These are phyloP conservation scores for Podila epigama DNA, from an alignment of 192 early-diverging fungal genomes.

Conservation along the genomic window DNA sequence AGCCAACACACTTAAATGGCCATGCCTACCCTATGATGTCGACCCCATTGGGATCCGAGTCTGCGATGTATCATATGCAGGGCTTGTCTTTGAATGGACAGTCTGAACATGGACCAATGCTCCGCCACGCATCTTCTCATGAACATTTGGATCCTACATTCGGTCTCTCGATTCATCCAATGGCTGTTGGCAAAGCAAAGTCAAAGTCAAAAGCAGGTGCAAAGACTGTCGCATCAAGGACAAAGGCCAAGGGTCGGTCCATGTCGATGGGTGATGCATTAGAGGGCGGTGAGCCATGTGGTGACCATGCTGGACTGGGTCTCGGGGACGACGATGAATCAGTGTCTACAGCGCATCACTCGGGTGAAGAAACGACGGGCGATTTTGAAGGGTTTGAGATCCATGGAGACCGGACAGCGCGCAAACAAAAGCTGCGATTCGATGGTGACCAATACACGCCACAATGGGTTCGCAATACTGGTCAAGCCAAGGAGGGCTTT, in stretches of 20 bases:
- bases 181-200: slow-evolving; percentile 16
- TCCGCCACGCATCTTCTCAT: slow-evolving; percentile 38
- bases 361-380: slow-evolving; percentile 14
- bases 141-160: slow-evolving; percentile 25
- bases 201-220: neutral
- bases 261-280: slow-evolving; percentile 48
- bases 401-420: slow-evolving; percentile 62
- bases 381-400: slow-evolving; percentile 54
- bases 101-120: slow-evolving; percentile 13
- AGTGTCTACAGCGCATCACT: neutral
- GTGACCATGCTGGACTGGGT: too few species aligned
- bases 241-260: slow-evolving; percentile 30
- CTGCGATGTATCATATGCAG: slow-evolving; percentile 21
- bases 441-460: slow-evolving; percentile 82
- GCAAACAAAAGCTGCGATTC: slow-evolving; percentile 78
- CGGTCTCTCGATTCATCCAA: slow-evolving; percentile 10
- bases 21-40: slow-evolving; percentile 19
- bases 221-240: neutral
- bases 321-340: neutral
- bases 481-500: slow-evolving; percentile 81
- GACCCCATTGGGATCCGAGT: slow-evolving; percentile 5
- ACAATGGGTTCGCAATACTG: slow-evolving; percentile 79
- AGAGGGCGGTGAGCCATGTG: neutral
- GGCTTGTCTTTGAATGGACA: slow-evolving; percentile 12
- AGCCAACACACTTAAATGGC: too few species aligned